Evolutionary conservation across 495 filamentous ascomycete genomes (phyloP).

Genomic region (Acidomyces sp.): DNA sequence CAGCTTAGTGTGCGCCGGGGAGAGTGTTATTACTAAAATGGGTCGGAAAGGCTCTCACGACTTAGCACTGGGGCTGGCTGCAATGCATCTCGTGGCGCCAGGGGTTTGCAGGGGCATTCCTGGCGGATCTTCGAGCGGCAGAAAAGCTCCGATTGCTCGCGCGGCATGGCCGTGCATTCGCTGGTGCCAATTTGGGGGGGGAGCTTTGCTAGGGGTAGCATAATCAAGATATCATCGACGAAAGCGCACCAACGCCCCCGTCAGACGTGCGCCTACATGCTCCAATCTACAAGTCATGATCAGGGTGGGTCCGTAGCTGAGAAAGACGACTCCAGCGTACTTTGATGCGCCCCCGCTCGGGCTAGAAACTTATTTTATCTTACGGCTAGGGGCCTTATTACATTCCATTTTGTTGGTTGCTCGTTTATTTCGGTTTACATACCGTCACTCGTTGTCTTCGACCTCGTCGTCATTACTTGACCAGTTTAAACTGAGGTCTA

Average conservation of each 20-base stretch:
- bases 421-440: constrained; percentile 1
- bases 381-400: too few relatives aligned
- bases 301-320: constrained; percentile 7
- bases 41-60: not conserved
- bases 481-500: too few relatives aligned
- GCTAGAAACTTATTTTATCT: not conserved
- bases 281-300: constrained; percentile 2
- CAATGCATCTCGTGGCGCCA: not conserved
- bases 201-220: constrained; percentile 6
- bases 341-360: not conserved
- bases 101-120: not conserved
- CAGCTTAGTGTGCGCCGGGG: too few relatives aligned
- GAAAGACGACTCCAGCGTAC: constrained; percentile 5
- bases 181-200: not conserved
- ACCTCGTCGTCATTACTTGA: too few relatives aligned
- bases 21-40: not conserved
- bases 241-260: constrained; percentile 3
- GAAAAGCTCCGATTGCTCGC: constrained; percentile 8
- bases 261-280: constrained; percentile 7
- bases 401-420: not conserved
- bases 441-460: not conserved
- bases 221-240: constrained; percentile 16
- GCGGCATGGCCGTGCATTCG: not conserved
- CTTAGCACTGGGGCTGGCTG: not conserved
- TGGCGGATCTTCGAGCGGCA: not conserved